Evolutionary conservation across 768 basidiomycete species (phyloP).

Genomic region (Filobasidium wieringae): DNA sequence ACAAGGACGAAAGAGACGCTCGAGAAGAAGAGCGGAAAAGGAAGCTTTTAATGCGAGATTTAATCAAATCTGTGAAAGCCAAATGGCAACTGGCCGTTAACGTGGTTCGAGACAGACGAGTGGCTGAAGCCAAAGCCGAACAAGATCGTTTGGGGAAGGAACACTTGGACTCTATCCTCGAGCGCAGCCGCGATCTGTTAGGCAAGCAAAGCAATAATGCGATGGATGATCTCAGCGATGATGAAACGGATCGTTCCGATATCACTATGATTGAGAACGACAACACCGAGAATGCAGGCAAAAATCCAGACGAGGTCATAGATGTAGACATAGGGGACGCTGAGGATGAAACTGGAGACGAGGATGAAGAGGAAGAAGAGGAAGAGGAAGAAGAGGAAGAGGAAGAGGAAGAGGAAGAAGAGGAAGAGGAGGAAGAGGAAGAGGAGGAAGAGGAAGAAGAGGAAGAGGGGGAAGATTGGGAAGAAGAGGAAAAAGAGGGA

Average conservation of each 20-base stretch:
- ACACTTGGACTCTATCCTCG: slow-evolving; percentile 78
- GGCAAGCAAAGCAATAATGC: slow-evolving; percentile 50
- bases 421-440: slow-evolving; percentile 20
- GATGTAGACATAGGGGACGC: slow-evolving; percentile 1
- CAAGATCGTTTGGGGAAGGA: slow-evolving; percentile 66
- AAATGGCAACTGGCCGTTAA: slow-evolving; percentile 80
- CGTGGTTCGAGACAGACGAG: slow-evolving; percentile 40
- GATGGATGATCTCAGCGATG: not conserved
- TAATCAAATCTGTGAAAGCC: slow-evolving; percentile 54
- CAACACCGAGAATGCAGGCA: not conserved
- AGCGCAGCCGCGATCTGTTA: slow-evolving; percentile 75
- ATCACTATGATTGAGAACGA: not conserved
- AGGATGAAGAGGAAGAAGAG: slow-evolving; percentile 10
- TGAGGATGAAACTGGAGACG: slow-evolving; percentile 10
- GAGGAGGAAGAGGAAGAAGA: not conserved
- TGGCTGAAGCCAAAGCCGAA: slow-evolving; percentile 57
- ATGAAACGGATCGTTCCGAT: not conserved
- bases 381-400: slow-evolving; percentile 9
- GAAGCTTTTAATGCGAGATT: slow-evolving; percentile 56
- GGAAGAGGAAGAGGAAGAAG: slow-evolving; percentile 32
- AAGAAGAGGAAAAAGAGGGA: slow-evolving; percentile 5
- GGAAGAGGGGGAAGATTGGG: not conserved
- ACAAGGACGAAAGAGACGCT: slow-evolving; percentile 51
- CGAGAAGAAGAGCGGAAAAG: slow-evolving; percentile 57
- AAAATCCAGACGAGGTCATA: not conserved